A percentile compares a stretch with the other conserved stretches of the same genome.
Evolutionary conservation across 192 early-diverging fungal species (phyloP).

Genomic region (Backusella morwellensis): DNA sequence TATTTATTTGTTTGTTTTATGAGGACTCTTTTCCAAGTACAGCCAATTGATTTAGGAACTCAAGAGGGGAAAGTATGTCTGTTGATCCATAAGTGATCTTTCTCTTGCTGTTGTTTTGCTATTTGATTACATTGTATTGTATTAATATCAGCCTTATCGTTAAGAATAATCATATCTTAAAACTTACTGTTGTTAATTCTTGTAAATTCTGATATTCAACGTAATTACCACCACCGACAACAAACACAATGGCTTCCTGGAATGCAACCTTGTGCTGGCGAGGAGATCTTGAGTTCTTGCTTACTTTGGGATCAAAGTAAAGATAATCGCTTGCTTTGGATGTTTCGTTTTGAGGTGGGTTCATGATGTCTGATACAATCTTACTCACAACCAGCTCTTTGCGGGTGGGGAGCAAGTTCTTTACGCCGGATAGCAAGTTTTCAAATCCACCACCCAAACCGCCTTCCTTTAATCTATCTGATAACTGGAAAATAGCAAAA

Average conservation of each 20-base stretch:
- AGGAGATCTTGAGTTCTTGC: conserved; percentile 48
- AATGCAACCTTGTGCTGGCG: conserved; percentile 55
- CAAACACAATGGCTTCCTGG: conserved; percentile 96
- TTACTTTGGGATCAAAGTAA: conserved; percentile 85
- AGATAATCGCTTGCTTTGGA: conserved; percentile 81
- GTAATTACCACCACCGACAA: conserved; percentile 98
- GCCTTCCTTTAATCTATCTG: conserved; percentile 67
- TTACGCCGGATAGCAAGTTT: conserved; percentile 82
- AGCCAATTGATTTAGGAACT: conserved; percentile 80
- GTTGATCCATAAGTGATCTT: conserved; percentile 94
- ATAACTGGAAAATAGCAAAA: conserved; percentile 39
- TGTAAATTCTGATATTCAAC: conserved; percentile 95
- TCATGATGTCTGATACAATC: conserved; percentile 86
- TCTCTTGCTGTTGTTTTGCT: conserved; percentile 53
- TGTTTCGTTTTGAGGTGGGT: conserved; percentile 47
- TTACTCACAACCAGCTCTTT: conserved; percentile 88
- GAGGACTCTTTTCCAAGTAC: conserved; percentile 53
- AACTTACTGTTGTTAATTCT: conserved; percentile 77
- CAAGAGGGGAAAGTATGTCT: conserved; percentile 76
- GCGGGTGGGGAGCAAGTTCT: conserved; percentile 89
- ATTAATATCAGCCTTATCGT: background rate
- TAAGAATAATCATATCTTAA: background rate
- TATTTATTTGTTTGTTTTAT: background rate
- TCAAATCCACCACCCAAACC: conserved; percentile 71
- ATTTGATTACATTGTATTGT: conserved; percentile 20